These are phyloP conservation scores for Ulota crispa DNA, from an alignment of 225 moss, liverwort and hornwort species.

Conservation along the genomic window DNA sequence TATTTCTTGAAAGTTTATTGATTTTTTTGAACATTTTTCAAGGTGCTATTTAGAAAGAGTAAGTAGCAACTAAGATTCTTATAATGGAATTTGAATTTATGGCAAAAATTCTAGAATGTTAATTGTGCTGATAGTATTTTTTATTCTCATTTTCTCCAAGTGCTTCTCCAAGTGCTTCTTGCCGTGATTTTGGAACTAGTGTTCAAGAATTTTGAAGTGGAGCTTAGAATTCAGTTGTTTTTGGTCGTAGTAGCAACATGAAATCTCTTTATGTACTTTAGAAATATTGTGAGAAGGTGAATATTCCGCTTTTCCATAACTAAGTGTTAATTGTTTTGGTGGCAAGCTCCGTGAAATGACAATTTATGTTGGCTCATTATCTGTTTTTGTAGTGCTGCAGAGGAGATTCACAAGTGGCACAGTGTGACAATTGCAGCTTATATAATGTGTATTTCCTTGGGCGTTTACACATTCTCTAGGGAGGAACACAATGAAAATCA, in stretches of 20 bases:
- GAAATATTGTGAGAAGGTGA: not conserved
- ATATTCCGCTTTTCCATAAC: not conserved
- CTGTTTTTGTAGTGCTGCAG: slow-evolving; percentile 28
- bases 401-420: slow-evolving; percentile 55
- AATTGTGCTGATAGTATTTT: not conserved
- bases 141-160: not conserved
- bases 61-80: not conserved
- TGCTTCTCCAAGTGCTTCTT: no score
- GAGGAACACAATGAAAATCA: slow-evolving; percentile 29
- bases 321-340: not conserved
- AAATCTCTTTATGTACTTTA: not conserved
- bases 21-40: not conserved
- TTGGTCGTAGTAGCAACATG: not conserved
- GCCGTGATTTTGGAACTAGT: not conserved
- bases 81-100: not conserved
- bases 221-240: not conserved
- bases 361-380: slow-evolving; percentile 4
- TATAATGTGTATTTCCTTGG: slow-evolving; percentile 35
- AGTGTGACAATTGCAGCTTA: slow-evolving; percentile 59
- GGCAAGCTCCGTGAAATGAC: not conserved
- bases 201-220: not conserved
- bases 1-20: not conserved
- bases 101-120: not conserved
- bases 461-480: slow-evolving; percentile 38
- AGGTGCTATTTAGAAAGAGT: not conserved